Percentiles rank a stretch among this genome's conserved stretches.
Evolutionary conservation across 2,329 filamentous ascomycete genomes (phyloP).

Genomic region (Microcyclosporella mali): DNA sequence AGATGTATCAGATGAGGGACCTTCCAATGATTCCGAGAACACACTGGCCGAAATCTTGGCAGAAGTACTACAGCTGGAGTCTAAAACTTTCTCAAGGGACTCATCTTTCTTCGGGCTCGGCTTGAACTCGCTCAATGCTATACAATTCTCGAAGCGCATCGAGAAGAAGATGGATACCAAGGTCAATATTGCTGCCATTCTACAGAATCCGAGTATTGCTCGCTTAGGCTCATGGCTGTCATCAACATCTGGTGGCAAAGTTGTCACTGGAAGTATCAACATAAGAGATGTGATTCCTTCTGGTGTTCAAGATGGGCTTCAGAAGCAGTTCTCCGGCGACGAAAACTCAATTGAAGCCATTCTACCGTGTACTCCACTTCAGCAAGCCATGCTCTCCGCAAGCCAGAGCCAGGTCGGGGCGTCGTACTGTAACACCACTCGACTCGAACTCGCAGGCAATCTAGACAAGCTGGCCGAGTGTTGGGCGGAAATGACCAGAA

Average conservation of each 20-base stretch:
- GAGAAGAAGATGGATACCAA: slow-evolving; percentile 43
- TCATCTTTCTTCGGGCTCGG: slow-evolving; percentile 73
- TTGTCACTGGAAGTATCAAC: no score
- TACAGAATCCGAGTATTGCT: slow-evolving; percentile 60
- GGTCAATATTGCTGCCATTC: slow-evolving; percentile 61
- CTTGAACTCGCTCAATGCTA: slow-evolving; percentile 61
- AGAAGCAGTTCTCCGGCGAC: no score
- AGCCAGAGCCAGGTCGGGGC: slow-evolving; percentile 37
- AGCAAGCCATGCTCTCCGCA: slow-evolving; percentile 77
- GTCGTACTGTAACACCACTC: slow-evolving; percentile 67
- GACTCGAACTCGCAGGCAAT: slow-evolving; percentile 54
- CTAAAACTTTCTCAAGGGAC: slow-evolving; percentile 50
- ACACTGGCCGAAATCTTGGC: slow-evolving; percentile 52
- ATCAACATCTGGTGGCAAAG: no score
- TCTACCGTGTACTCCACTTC: slow-evolving; percentile 77
- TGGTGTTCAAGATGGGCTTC: no score
- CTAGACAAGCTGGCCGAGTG: slow-evolving; percentile 47
- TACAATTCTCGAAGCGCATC: slow-evolving; percentile 58
- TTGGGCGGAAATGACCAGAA: slow-evolving; percentile 57
- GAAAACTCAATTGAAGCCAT: slow-evolving; percentile 40
- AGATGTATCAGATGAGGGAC: slow-evolving; percentile 31
- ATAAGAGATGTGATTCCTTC: no score
- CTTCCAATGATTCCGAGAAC: slow-evolving; percentile 53
- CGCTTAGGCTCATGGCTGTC: slow-evolving; percentile 40
- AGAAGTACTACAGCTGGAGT: slow-evolving; percentile 42